Evolutionary conservation across 768 basidiomycete genomes (phyloP), one percentile per base, ranked within the genome.

Genomic region (Russula sp.): DNA sequence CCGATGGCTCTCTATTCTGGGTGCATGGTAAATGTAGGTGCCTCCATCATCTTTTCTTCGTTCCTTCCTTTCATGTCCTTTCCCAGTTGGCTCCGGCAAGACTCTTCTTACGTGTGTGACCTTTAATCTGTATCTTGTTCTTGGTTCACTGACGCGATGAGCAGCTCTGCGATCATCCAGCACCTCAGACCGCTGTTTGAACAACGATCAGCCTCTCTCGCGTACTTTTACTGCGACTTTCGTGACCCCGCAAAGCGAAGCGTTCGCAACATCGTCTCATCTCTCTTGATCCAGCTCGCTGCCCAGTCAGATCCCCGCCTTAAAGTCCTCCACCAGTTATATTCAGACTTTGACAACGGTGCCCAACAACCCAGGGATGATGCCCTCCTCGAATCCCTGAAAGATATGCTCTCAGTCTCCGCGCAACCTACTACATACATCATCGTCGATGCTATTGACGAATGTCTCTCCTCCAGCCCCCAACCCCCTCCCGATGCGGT

Each of bases 191-290:
- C 48, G 29, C 29, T 58, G 16, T 41, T 32, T 25, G 20, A 35
- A 11, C 20, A 63, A 13, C 46, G 39, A 16, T 61, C 60, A 16
- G 25, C 14, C 13, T 52, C 63, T 13, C 14, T 69, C 0, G 67
- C 70, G 0, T 71, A 66, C 56, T 70, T 67, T 57, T 70, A 69
- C 46, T 66, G 70, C 32, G 67, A 69, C 20, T 66, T 65, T 53
- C 59, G 63, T 18, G 66, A 68, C n/a, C 46, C 55, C 8, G 56
- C 56, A 11, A 66, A 64, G 41, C 61, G 66, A 38, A 45, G 29
- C 25, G n/a, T 58, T 22, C 58, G 56, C 35, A 55, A 50, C 29
- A 42, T 66, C 5, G 50, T 70, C 48, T 57, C 49, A 8, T 71
- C 70, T 9, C 48, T 71, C 20, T 55, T 71, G 29, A 43, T 58